Base-by-base conservation (phyloP, 441 rosid genomes). In the Geranium incanum region DNA sequence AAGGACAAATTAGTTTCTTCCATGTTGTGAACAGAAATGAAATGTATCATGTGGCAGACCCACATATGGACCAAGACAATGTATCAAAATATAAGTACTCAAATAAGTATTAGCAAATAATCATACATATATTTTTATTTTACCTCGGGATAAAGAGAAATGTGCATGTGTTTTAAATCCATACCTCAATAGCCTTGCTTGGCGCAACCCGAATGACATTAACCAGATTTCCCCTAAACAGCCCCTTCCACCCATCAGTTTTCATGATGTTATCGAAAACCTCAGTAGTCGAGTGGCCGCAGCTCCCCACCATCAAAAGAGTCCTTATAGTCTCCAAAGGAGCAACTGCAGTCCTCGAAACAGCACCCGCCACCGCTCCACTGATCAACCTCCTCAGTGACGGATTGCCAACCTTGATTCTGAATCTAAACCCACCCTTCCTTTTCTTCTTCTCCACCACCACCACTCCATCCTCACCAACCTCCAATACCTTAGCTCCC, bases 301-400 rank as follows among this genome's bases (percentile, higher is more conserved):
- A 86, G 65, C 87, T 90, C 8, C 99, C 99, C 19, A 94, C 99
- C 99, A 94, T 94, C 78, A 94, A 81, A 84, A 90, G 97, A 2
- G 99, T 94, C 82, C 97, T 90, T 69, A 94, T 83, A 0, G 97
- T 94, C 89, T 92, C 99, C 88, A 94, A 76, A 0, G 99, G 99
- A 59, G 97, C 97, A 72, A 94, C 99, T 0, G 83, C 85, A 1
- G 97, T 94, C 77, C 99, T 83, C 0, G 99, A 94, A 3, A 94
- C 79, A 0, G 97, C 97, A 67, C 99, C 97, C 0, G 97, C 99
- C 3, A 94, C 79, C 0, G 88, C 99, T 65, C 97, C 99, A 28
- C 99, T 94, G 36, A 94, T 70, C 36, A 94, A 78, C 76, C 97
- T 78, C 78, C 99, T 84, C 75, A 94, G 67, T 0, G 92, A 87